Evolutionary conservation across 768 basidiomycete genomes (phyloP).

Genomic region (Floccularia luteovirens): DNA sequence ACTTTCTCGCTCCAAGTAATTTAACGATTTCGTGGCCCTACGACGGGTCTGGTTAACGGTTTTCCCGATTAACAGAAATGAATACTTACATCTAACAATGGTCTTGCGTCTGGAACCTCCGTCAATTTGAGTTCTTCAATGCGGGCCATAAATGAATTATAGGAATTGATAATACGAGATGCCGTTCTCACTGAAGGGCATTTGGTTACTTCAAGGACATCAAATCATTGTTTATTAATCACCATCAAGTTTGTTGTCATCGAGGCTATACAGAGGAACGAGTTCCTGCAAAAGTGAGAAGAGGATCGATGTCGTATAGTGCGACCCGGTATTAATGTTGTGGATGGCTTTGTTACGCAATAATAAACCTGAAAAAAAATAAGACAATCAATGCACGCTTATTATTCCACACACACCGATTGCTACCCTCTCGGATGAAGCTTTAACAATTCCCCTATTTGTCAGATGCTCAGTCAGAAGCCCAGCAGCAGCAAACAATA

Average conservation of each 20-base stretch:
- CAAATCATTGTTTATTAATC: slow-evolving; percentile 10
- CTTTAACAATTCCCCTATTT: slow-evolving; percentile 21
- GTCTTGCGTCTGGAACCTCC: slow-evolving; percentile 54
- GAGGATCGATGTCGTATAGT: slow-evolving; percentile 66
- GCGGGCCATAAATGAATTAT: slow-evolving; percentile 56
- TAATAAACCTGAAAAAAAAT: slow-evolving; percentile 15
- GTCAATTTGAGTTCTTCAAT: slow-evolving; percentile 59
- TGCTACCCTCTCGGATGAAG: slow-evolving; percentile 42
- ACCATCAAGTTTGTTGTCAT: slow-evolving; percentile 36
- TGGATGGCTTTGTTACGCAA: slow-evolving; percentile 65
- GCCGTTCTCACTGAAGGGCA: slow-evolving; percentile 32
- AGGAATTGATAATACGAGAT: slow-evolving; percentile 41
- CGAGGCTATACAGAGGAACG: slow-evolving; percentile 38
- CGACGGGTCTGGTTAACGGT: slow-evolving; percentile 3
- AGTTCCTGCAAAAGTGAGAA: slow-evolving; percentile 76
- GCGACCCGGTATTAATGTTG: slow-evolving; percentile 47
- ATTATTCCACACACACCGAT: slow-evolving; percentile 39
- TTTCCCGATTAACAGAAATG: background rate
- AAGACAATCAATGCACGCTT: background rate
- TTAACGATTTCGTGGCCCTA: slow-evolving; percentile 68
- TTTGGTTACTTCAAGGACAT: background rate
- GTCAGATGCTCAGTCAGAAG: slow-evolving; percentile 26
- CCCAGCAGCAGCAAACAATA: slow-evolving; percentile 49
- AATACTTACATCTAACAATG: slow-evolving; percentile 68
- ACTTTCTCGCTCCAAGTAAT: slow-evolving; percentile 42